Evolutionary conservation across 2,329 filamentous ascomycete species (phyloP).

Genomic region (Onygenales sp.): DNA sequence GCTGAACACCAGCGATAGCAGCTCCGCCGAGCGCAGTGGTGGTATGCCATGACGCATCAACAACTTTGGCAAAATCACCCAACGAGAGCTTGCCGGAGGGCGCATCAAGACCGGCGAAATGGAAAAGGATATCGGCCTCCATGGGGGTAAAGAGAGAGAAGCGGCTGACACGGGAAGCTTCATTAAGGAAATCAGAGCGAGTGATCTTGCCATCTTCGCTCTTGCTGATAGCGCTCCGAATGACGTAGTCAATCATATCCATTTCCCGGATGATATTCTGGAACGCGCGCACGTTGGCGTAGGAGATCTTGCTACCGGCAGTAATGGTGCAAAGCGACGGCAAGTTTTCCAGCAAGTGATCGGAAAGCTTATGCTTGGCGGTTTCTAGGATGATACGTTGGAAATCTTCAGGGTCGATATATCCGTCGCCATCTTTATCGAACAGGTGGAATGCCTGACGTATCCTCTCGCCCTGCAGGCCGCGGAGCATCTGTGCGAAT

Average conservation of each 20-base stretch:
- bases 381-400: constrained; percentile 94
- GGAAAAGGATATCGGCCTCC: constrained; percentile 97
- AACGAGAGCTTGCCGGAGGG: constrained; percentile 76
- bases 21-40: constrained; percentile 47
- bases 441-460: constrained; percentile 89
- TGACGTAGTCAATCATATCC: constrained; percentile 90
- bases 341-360: constrained; percentile 85
- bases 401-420: constrained; percentile 91
- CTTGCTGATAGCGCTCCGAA: constrained; percentile 75
- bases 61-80: constrained; percentile 82
- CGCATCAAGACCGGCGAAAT: constrained; percentile 89
- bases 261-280: constrained; percentile 97
- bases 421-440: constrained; percentile 85
- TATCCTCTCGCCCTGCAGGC: constrained; percentile 90
- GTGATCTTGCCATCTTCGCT: constrained; percentile 89
- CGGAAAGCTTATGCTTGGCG: constrained; percentile 89
- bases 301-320: constrained; percentile 84
- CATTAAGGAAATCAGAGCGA: constrained; percentile 84
- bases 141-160: constrained; percentile 97
- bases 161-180: constrained; percentile 79
- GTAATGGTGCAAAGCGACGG: constrained; percentile 93
- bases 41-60: constrained; percentile 84
- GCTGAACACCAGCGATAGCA: constrained; percentile 30
- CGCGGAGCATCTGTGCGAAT: constrained; percentile 96
- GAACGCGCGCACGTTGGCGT: constrained; percentile 94